Percentiles rank a stretch among this genome's conserved stretches.
These are phyloP conservation scores for Lipomyces anomalus DNA, from an alignment of 805 yeast species.

Conservation along the genomic window DNA sequence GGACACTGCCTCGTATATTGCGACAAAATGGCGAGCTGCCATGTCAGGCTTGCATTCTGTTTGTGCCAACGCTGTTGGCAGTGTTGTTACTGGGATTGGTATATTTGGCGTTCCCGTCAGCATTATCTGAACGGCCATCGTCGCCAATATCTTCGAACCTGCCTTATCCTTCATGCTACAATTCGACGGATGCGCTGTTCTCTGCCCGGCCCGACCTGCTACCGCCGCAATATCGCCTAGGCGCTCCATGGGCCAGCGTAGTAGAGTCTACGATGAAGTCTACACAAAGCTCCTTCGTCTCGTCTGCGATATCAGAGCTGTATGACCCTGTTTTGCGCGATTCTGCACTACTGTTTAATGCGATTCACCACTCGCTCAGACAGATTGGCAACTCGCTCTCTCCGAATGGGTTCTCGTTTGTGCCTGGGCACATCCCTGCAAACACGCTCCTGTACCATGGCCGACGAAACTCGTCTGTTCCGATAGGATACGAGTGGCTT, in stretches of 20 bases:
- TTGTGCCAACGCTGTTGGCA: neutral
- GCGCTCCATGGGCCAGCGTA: too few relatives aligned
- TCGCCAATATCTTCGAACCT: neutral
- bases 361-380: slow-evolving; percentile 48
- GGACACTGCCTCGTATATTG: too few relatives aligned
- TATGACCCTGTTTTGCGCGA: neutral
- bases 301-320: neutral
- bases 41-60: neutral
- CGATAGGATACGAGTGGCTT: slow-evolving; percentile 52
- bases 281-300: too few relatives aligned
- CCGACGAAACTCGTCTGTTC: slow-evolving; percentile 39
- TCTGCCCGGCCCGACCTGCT: neutral
- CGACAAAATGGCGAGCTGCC: neutral
- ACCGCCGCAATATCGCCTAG: neutral
- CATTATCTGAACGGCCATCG: neutral
- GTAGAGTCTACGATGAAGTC: too few relatives aligned
- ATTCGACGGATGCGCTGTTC: neutral
- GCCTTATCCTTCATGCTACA: neutral
- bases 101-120: neutral
- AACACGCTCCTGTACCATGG: slow-evolving; percentile 57
- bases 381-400: slow-evolving; percentile 47
- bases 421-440: slow-evolving; percentile 56
- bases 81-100: neutral
- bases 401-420: slow-evolving; percentile 47
- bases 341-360: slow-evolving; percentile 38